Conservation (phyloP, 805 yeast genomes). For the Ascoidea asiatica region DNA sequence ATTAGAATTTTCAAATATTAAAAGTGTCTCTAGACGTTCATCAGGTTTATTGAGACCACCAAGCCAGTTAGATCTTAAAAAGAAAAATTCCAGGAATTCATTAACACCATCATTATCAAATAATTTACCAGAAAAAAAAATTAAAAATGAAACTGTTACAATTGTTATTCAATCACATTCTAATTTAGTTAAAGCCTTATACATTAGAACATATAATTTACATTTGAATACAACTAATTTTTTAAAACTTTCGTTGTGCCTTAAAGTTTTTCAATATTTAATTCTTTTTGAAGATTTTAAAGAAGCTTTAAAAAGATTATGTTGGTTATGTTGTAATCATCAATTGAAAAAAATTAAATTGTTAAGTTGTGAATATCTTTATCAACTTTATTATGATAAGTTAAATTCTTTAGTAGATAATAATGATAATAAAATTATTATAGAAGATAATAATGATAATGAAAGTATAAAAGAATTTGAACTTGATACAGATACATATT, state of each 20-base stretch:
- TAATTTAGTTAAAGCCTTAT: conserved; percentile 20
- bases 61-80: not conserved
- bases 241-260: conserved; percentile 23
- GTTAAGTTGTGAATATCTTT: conserved; percentile 1
- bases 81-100: not conserved
- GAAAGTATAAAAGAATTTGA: not conserved
- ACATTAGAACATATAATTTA: conserved; percentile 37
- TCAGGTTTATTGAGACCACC: not conserved
- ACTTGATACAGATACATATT: not conserved
- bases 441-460: conserved; percentile 4
- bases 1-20: conserved; percentile 5
- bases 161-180: not conserved
- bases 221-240: conserved; percentile 35
- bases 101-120: not conserved
- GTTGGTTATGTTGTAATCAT: conserved; percentile 6
- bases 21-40: conserved; percentile 7
- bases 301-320: conserved; percentile 3
- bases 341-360: conserved; percentile 8
- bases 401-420: not conserved
- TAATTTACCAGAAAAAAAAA: not conserved
- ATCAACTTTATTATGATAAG: conserved; percentile 1
- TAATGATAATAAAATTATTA: not conserved
- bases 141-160: conserved; percentile 1
- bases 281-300: conserved; percentile 9
- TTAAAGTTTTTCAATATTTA: conserved; percentile 31